Base-by-base conservation (phyloP, 108 stramenopile genomes). In the Schizochytrium sp. region DNA sequence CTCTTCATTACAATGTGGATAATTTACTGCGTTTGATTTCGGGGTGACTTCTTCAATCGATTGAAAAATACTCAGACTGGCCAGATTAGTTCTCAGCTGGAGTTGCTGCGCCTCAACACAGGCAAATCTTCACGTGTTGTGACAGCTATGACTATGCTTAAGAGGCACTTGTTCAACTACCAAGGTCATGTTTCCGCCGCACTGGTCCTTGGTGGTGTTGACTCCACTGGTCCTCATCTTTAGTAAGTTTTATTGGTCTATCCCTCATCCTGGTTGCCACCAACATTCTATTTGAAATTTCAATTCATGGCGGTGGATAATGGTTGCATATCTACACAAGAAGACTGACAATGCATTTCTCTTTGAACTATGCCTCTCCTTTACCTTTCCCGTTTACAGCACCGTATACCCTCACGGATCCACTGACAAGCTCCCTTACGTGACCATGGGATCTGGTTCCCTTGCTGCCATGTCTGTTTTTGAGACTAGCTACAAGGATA, bases 391-490 rank as follows among this genome's bases (percentile, higher is more conserved):
- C 28, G 28, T 28, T 28, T 7, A 69, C 64, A 69, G 64, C 89
- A 89, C 53, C 0, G 60, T 99, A 87, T 95, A 96, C 91, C 98
- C 99, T 19, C 98, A 99, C 93, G 99, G 99, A 56, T 93, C 92
- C 72, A 98, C 98, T 5, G 95, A 95, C 61, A 98, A 97, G 91
- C 93, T 98, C 59, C 96, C 98, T 19, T 99, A 96, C 91, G 96
- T 98, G 59, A 98, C 98, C 92, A 99, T 99, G 98, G 99, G 99
- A 76, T 95, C 94, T n/a, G 99, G 99, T 13, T 93, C 93, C 46
- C 92, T 99, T 46, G 99, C 99, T 0, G 99, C 99, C 92, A 99
- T 99, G 98, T 89, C 96, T 58, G 96, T 98, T 49, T 96, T 99
- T 88, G 99, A 99, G 93, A 92, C 93, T 47, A 89, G 91, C 7